These are phyloP conservation scores for Nissolia schottii DNA, from an alignment of 306 rosid species.

Conservation along the genomic window DNA sequence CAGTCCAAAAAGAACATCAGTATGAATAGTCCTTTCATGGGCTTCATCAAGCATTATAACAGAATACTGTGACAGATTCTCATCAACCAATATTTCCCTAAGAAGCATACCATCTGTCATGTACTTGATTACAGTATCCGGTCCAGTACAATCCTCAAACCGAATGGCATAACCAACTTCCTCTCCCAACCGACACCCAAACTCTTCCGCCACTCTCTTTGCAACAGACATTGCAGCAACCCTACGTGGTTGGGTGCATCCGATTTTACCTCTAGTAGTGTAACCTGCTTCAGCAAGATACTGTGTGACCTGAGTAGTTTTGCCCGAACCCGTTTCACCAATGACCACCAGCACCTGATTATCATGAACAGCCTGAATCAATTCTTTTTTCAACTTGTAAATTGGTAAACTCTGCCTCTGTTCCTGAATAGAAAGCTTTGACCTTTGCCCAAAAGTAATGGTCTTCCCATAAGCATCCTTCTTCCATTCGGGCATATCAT, in stretches of 20 bases:
- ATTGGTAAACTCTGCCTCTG: constrained; percentile 80
- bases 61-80: constrained; percentile 68
- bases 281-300: constrained; percentile 88
- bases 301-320: constrained; percentile 91
- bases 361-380: constrained; percentile 76
- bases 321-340: constrained; percentile 94
- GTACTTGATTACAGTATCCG: constrained; percentile 77
- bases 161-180: constrained; percentile 92
- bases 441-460: constrained; percentile 78
- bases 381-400: constrained; percentile 73
- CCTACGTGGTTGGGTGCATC: constrained; percentile 91
- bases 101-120: constrained; percentile 93
- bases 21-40: constrained; percentile 75
- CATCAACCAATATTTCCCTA: constrained; percentile 75
- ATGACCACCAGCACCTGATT: constrained; percentile 78
- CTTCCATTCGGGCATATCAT: constrained; percentile 93
- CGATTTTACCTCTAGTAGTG: constrained; percentile 72
- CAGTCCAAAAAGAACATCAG: constrained; percentile 87
- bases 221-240: constrained; percentile 95
- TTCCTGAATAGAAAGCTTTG: constrained; percentile 85
- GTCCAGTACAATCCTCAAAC: constrained; percentile 85
- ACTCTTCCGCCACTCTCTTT: constrained; percentile 87
- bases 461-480: constrained; percentile 90
- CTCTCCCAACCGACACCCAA: constrained; percentile 84
- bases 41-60: constrained; percentile 95